Conservation (phyloP, 2,329 filamentous ascomycete genomes). For the Nemania serpens region DNA sequence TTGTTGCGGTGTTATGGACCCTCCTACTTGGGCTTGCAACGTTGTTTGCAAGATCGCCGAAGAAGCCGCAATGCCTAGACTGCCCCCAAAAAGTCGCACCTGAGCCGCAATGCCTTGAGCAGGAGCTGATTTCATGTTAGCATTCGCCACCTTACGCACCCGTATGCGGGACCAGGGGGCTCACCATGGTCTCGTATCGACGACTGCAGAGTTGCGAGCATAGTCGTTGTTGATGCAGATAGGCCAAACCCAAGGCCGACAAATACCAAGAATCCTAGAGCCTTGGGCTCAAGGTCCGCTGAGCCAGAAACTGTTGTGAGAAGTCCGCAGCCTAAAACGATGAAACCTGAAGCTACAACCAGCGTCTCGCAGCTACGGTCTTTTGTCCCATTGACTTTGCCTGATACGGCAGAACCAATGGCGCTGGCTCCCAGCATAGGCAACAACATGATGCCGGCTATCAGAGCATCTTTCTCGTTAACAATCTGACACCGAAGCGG, state of each 20-base stretch:
- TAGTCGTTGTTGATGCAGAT: slow-evolving; percentile 53
- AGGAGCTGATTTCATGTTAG: slow-evolving; percentile 45
- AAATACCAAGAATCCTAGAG: slow-evolving; percentile 55
- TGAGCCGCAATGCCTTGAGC: slow-evolving; percentile 60
- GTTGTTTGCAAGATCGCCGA: slow-evolving; percentile 50
- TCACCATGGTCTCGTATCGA: slow-evolving; percentile 53
- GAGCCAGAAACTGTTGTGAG: slow-evolving; percentile 47
- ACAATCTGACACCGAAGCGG: slow-evolving; percentile 57
- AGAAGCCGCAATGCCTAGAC: slow-evolving; percentile 58
- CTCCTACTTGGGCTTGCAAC: slow-evolving; percentile 39
- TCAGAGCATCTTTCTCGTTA: slow-evolving; percentile 50
- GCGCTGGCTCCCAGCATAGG: slow-evolving; percentile 58
- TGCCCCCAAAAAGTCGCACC: slow-evolving; percentile 57
- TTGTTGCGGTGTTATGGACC: slow-evolving; percentile 38
- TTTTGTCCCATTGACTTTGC: slow-evolving; percentile 48
- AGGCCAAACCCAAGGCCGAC: slow-evolving; percentile 59
- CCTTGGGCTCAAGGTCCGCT: slow-evolving; percentile 48
- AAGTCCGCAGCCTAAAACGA: slow-evolving; percentile 54
- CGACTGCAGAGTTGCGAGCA: slow-evolving; percentile 49
- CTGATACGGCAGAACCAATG: slow-evolving; percentile 49
- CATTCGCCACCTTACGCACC: background rate
- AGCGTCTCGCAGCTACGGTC: slow-evolving; percentile 52
- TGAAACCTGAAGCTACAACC: slow-evolving; percentile 47
- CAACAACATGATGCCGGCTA: slow-evolving; percentile 56
- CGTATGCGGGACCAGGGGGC: slow-evolving; percentile 19